These are phyloP conservation scores for Aegilops umbellulata DNA, from an alignment of 176 grass and related monocot genomes.

Conservation along the genomic window DNA sequence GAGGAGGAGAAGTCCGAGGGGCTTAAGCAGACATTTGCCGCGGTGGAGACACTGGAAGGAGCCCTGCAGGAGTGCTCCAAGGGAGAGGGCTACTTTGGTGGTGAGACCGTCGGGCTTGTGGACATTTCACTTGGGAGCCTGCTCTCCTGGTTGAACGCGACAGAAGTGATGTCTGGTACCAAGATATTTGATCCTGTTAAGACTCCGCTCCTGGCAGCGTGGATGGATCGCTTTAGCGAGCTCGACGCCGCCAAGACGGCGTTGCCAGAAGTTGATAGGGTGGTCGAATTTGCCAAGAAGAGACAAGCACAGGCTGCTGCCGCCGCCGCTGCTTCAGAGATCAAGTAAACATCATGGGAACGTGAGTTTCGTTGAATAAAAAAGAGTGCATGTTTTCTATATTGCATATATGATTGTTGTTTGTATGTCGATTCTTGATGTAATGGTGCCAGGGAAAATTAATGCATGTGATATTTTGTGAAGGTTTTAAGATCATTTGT, in stretches of 20 bases:
- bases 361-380: background rate
- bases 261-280: slow-evolving; percentile 29
- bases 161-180: slow-evolving; percentile 1
- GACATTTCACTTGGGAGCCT: slow-evolving; percentile 37
- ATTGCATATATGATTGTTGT: background rate
- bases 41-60: slow-evolving; percentile 33
- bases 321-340: background rate
- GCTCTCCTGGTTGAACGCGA: background rate
- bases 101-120: slow-evolving; percentile 37
- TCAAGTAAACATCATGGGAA: background rate
- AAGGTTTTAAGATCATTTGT: background rate
- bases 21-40: background rate
- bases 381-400: background rate
- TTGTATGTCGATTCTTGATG: background rate
- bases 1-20: slow-evolving; percentile 22
- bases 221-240: slow-evolving; percentile 33
- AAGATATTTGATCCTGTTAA: slow-evolving; percentile 27
- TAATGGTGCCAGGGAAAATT: background rate
- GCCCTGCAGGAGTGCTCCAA: slow-evolving; percentile 27
- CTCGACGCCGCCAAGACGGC: slow-evolving; percentile 37
- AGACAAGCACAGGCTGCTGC: slow-evolving; percentile 1
- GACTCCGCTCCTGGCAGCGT: slow-evolving; percentile 27
- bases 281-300: slow-evolving; percentile 27
- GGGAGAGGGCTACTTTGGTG: slow-evolving; percentile 47
- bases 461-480: background rate